These are phyloP conservation scores for Aspergillus biplanus DNA, from an alignment of 495 filamentous ascomycete species.

Conservation along the genomic window DNA sequence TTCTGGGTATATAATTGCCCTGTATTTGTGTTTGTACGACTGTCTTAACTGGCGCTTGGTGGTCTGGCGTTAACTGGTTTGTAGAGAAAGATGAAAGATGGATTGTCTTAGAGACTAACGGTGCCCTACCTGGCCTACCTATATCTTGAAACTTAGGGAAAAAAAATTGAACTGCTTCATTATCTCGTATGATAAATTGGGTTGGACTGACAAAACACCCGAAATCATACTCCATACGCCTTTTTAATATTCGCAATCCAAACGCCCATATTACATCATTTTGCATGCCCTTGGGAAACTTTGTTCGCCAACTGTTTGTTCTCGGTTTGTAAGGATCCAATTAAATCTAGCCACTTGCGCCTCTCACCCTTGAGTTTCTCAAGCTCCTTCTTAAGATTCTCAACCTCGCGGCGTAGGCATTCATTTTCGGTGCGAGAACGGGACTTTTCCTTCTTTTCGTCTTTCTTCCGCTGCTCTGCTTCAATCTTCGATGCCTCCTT, in stretches of 20 bases:
- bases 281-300: neutral
- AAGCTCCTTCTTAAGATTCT: slow-evolving; percentile 55
- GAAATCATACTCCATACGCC: too few relatives aligned
- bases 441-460: slow-evolving; percentile 56
- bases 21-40: neutral
- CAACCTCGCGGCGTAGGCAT: slow-evolving; percentile 57
- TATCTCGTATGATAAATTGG: too few relatives aligned
- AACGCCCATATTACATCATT: neutral
- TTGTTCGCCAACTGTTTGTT: slow-evolving; percentile 50
- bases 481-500: slow-evolving; percentile 44
- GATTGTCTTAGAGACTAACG: too few relatives aligned
- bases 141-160: too few relatives aligned
- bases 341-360: slow-evolving; percentile 63
- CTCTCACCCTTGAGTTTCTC: slow-evolving; percentile 61
- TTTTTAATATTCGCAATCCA: too few relatives aligned
- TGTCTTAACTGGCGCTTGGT: neutral
- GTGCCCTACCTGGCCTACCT: too few relatives aligned
- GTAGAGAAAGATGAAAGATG: neutral
- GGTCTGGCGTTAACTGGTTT: neutral
- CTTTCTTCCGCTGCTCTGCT: slow-evolving; percentile 43
- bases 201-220: too few relatives aligned
- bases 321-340: slow-evolving; percentile 67
- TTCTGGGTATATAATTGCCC: too few relatives aligned
- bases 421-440: slow-evolving; percentile 50
- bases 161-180: too few relatives aligned